Percentiles rank a stretch among this genome's conserved stretches.
These are phyloP conservation scores for Saccharomycopsis olivae DNA, from an alignment of 805 yeast species.

Conservation along the genomic window DNA sequence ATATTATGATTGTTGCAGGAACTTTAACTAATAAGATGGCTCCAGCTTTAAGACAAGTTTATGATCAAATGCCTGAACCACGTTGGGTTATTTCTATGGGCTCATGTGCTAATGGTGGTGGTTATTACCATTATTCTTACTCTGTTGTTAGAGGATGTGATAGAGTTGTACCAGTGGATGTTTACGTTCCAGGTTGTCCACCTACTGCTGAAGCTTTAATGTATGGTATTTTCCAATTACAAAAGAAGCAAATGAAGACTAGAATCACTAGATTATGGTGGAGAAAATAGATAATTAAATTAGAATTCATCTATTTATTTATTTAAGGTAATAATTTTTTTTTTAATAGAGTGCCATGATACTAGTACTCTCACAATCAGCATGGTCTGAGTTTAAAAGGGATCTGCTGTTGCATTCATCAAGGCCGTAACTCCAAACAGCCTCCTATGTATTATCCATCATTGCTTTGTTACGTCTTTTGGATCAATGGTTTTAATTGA, in stretches of 20 bases:
- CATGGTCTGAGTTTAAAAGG: too few species aligned
- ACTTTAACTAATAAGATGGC: constrained; percentile 90
- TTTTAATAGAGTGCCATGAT: too few species aligned
- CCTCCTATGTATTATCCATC: too few species aligned
- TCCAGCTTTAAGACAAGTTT: constrained; percentile 84
- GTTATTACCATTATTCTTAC: constrained; percentile 83
- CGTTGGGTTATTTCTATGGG: constrained; percentile 95
- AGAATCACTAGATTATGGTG: constrained; percentile 82
- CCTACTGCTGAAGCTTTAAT: constrained; percentile 85
- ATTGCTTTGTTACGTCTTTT: too few species aligned
- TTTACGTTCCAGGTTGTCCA: constrained; percentile 89
- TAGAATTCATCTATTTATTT: too few species aligned
- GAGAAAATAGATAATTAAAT: constrained; percentile 39
- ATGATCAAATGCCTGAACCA: constrained; percentile 92
- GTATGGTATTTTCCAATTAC: constrained; percentile 84
- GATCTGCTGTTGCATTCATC: too few species aligned
- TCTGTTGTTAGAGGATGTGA: constrained; percentile 87
- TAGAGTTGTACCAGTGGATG: constrained; percentile 79
- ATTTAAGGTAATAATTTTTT: too few species aligned
- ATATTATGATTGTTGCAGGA: constrained; percentile 88
- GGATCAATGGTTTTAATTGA: too few species aligned
- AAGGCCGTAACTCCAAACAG: too few species aligned
- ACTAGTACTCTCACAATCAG: too few species aligned
- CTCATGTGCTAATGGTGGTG: constrained; percentile 90
- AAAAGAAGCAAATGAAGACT: constrained; percentile 79